Percentiles rank a stretch among this genome's conserved stretches.
Evolutionary conservation across 2,329 filamentous ascomycete genomes (phyloP).

Genomic region (Neopestalotiopsis rosae): DNA sequence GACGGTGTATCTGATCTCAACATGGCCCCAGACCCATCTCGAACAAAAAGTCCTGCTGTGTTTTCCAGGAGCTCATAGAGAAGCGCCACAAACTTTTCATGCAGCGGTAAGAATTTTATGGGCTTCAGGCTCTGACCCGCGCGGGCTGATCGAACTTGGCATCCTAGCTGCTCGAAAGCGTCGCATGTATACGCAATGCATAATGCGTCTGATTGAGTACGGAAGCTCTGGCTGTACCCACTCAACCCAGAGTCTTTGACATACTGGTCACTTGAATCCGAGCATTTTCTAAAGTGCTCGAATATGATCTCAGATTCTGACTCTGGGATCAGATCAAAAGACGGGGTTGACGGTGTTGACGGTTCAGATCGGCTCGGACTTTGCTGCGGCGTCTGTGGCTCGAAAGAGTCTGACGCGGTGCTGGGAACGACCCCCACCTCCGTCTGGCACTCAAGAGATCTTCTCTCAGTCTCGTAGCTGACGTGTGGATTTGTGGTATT

Average conservation of each 20-base stretch:
- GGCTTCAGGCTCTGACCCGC: background rate
- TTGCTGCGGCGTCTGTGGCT: too few species aligned
- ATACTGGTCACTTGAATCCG: too few species aligned
- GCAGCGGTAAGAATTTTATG: background rate
- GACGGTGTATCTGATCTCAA: background rate
- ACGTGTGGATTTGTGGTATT: too few species aligned
- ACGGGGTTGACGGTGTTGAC: too few species aligned
- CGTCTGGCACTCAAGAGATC: too few species aligned
- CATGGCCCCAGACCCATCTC: background rate
- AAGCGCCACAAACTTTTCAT: background rate
- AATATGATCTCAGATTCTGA: too few species aligned
- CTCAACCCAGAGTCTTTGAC: background rate
- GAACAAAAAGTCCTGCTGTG: background rate
- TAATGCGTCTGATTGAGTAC: background rate
- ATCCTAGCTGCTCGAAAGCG: background rate
- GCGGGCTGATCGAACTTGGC: background rate
- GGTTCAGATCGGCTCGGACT: too few species aligned
- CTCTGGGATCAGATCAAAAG: too few species aligned
- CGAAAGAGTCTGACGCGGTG: too few species aligned
- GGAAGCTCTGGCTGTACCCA: background rate
- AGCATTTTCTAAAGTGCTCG: too few species aligned
- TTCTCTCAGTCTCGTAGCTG: too few species aligned
- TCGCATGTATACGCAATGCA: background rate
- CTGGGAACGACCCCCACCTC: too few species aligned
- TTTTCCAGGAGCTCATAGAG: constrained; percentile 5